Evolutionary conservation across 169 alveolate genomes (phyloP).

Genomic region (Cryptosporidium baileyi): DNA sequence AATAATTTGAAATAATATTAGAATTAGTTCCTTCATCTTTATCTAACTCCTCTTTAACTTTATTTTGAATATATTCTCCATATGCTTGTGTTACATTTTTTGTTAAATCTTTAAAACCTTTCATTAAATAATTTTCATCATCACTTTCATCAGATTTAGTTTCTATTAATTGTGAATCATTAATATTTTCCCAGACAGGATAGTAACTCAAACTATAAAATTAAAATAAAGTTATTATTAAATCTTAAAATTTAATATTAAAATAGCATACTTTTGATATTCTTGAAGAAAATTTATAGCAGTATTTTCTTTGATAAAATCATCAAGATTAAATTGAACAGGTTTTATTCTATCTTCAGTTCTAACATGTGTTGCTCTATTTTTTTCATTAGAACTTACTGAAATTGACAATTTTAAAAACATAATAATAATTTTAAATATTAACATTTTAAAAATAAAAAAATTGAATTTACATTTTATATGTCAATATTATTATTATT

Average conservation of each 20-base stretch:
- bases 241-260: not conserved
- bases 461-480: too few relatives aligned
- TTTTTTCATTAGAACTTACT: conserved; percentile 2
- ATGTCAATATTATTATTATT: too few relatives aligned
- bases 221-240: not conserved
- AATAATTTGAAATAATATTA: too few relatives aligned
- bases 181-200: conserved; percentile 58
- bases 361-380: conserved; percentile 46
- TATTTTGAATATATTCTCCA: not conserved
- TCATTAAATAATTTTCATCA: not conserved
- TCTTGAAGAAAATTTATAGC: not conserved
- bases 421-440: too few relatives aligned
- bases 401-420: not conserved
- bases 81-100: not conserved
- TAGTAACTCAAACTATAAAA: conserved; percentile 28
- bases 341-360: conserved; percentile 44
- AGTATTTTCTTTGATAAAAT: not conserved
- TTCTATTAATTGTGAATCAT: not conserved
- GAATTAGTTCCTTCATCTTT: too few relatives aligned
- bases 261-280: not conserved
- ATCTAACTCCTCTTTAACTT: not conserved
- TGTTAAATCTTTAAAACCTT: conserved; percentile 17
- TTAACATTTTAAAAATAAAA: too few relatives aligned
- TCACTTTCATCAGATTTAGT: not conserved
- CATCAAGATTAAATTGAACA: not conserved